Evolutionary conservation across 2,329 filamentous ascomycete species (phyloP).

Genomic region (Phialemoniopsis sp.): DNA sequence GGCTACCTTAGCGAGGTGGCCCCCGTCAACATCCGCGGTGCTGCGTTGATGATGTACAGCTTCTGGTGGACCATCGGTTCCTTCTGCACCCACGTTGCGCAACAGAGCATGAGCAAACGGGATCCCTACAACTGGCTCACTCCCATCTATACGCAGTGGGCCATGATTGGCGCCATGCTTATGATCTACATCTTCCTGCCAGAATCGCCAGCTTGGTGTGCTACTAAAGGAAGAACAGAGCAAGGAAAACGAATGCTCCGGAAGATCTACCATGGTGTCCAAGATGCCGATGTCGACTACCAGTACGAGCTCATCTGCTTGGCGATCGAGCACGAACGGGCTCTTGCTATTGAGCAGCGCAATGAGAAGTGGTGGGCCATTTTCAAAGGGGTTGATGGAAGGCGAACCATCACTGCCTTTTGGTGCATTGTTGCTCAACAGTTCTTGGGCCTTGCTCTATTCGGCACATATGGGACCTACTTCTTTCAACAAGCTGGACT

Average conservation of each 20-base stretch:
- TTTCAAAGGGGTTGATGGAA: conserved; percentile 21
- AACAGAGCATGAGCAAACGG: conserved; percentile 24
- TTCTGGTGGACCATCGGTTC: conserved; percentile 39
- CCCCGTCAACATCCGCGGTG: conserved; percentile 32
- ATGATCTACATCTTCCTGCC: conserved; percentile 31
- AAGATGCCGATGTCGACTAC: conserved; percentile 20
- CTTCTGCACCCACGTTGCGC: conserved; percentile 35
- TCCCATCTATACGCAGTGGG: conserved; percentile 40
- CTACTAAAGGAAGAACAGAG: conserved; percentile 13
- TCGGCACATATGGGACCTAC: conserved; percentile 17
- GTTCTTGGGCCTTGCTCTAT: conserved; percentile 15
- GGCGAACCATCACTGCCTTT: conserved; percentile 21
- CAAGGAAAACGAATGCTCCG: conserved; percentile 12
- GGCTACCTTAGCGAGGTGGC: conserved; percentile 35
- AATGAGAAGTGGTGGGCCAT: conserved; percentile 20
- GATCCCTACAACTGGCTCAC: conserved; percentile 28
- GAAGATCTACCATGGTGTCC: conserved; percentile 15
- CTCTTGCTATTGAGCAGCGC: conserved; percentile 13
- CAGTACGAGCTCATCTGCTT: conserved; percentile 16
- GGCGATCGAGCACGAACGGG: conserved; percentile 16
- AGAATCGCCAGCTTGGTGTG: conserved; percentile 34
- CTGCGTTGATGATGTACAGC: conserved; percentile 32
- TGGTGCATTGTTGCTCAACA: conserved; percentile 18
- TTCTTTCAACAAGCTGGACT: conserved; percentile 28
- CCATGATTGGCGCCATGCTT: conserved; percentile 33